phyloP scores from a whole-genome alignment of 1,284 basidiomycete genomes.

The Schizophyllum commune region DNA sequence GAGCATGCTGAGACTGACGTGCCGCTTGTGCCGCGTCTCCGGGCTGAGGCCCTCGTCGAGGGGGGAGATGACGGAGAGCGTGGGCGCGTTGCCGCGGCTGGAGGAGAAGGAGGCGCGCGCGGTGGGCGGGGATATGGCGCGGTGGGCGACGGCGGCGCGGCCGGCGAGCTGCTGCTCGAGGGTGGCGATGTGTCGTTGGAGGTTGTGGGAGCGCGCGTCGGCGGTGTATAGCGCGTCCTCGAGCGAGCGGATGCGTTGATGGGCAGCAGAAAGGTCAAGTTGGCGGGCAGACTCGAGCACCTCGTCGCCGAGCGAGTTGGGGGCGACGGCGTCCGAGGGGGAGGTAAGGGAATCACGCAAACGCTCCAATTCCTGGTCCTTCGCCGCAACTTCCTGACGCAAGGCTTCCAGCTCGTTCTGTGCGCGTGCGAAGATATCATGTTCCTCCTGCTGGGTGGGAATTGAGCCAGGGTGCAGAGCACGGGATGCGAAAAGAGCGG shows the following conservation, averaged over 20 bases:
- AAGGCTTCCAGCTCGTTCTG: constrained; percentile 63
- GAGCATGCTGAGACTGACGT: constrained; percentile 80
- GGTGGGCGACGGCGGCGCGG: constrained; percentile 29
- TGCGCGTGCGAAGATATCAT: constrained; percentile 51
- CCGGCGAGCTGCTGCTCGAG: constrained; percentile 56
- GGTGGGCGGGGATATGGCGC: constrained; percentile 37
- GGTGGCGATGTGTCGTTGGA: constrained; percentile 60
- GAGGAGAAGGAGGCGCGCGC: constrained; percentile 32
- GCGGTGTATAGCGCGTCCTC: constrained; percentile 70
- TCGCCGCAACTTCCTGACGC: constrained; percentile 45
- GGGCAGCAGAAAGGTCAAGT: constrained; percentile 72
- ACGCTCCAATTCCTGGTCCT: constrained; percentile 58
- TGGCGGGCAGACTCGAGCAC: constrained; percentile 60
- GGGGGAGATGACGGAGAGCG: constrained; percentile 37
- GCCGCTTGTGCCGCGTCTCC: constrained; percentile 76
- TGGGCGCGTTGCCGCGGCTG: constrained; percentile 17
- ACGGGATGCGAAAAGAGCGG: background rate
- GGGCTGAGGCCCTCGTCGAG: constrained; percentile 66
- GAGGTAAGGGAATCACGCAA: constrained; percentile 36
- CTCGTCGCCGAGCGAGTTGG: constrained; percentile 58
- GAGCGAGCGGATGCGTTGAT: constrained; percentile 67
- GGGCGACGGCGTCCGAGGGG: constrained; percentile 23
- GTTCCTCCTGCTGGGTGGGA: constrained; percentile 41
- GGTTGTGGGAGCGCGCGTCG: constrained; percentile 55
- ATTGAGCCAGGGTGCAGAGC: background rate